Conservation (phyloP, 2,329 filamentous ascomycete genomes). For the Colletotrichum sublineola region DNA sequence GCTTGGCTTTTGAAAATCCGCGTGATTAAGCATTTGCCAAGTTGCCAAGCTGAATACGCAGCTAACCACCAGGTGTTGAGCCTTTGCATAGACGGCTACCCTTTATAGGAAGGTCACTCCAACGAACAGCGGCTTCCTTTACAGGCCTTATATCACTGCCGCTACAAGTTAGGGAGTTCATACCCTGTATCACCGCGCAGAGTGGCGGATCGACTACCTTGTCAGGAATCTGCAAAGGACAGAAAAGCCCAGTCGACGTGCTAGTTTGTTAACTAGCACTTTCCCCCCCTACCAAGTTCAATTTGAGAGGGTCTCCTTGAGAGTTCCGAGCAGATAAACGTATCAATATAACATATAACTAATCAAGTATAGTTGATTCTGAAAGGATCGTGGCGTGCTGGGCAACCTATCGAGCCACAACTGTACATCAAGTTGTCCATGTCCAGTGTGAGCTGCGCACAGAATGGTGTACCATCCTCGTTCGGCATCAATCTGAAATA, state of each 20-base stretch:
- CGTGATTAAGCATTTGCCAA: conserved; percentile 31
- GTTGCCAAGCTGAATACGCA: conserved; percentile 27
- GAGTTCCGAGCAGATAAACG: too few species aligned
- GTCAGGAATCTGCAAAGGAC: not conserved
- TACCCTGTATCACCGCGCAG: not conserved
- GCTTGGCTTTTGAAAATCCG: conserved; percentile 2
- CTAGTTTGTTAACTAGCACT: not conserved
- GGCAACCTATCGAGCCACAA: conserved; percentile 23
- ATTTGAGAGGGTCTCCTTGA: not conserved
- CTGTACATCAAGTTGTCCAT: conserved; percentile 25
- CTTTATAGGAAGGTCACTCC: conserved; percentile 18
- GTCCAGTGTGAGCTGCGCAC: conserved; percentile 20
- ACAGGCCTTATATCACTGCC: not conserved
- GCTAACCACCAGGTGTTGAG: not conserved
- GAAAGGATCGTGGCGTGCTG: conserved; percentile 11
- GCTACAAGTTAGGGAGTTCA: not conserved
- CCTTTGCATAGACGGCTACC: not conserved
- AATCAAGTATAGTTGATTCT: not conserved
- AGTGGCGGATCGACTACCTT: not conserved
- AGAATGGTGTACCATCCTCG: conserved; percentile 10
- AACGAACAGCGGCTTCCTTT: not conserved
- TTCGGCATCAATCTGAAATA: conserved; percentile 31
- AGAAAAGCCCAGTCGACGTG: not conserved
- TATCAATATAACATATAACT: not conserved
- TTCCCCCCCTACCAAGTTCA: fast-evolving